These are phyloP conservation scores for Stephania japonica DNA, from an alignment of 164 flowering plant species.

Conservation along the genomic window DNA sequence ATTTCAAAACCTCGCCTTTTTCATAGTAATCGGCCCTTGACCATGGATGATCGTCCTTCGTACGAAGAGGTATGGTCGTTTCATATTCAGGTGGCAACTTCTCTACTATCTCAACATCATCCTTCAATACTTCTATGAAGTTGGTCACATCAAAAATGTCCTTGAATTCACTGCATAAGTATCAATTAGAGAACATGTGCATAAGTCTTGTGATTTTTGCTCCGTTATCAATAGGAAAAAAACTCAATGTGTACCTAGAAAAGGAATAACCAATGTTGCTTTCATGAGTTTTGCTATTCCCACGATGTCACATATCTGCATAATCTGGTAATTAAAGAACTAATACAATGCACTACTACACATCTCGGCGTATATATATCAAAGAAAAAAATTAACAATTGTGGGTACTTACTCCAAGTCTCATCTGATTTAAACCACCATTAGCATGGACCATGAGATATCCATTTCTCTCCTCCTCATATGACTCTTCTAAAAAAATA, in stretches of 20 bases:
- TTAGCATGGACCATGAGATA: conserved; percentile 80
- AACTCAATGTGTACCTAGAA: conserved; percentile 41
- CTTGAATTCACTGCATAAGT: conserved; percentile 50
- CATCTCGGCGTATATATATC: not conserved
- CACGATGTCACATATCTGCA: conserved; percentile 87
- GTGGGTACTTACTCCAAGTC: conserved; percentile 68
- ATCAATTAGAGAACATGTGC: not conserved
- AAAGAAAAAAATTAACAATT: not conserved
- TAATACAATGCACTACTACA: not conserved
- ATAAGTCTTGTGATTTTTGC: not conserved
- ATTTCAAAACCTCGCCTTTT: conserved; percentile 38
- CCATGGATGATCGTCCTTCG: conserved; percentile 85
- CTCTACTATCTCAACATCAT: conserved; percentile 69
- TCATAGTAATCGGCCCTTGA: conserved; percentile 89
- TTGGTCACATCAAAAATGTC: conserved; percentile 81
- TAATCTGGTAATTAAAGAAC: no score
- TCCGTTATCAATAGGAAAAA: no score
- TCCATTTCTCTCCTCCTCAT: conserved; percentile 41
- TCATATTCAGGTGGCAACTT: conserved; percentile 44
- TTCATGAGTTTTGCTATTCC: conserved; percentile 90
- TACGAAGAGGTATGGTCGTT: conserved; percentile 29
- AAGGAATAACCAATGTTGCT: conserved; percentile 87
- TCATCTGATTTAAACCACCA: conserved; percentile 97
- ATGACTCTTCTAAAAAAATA: conserved; percentile 24
- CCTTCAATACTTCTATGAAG: conserved; percentile 62